Evolutionary conservation across 2,329 filamentous ascomycete genomes (phyloP).

Genomic region (Kalmusia sp.): DNA sequence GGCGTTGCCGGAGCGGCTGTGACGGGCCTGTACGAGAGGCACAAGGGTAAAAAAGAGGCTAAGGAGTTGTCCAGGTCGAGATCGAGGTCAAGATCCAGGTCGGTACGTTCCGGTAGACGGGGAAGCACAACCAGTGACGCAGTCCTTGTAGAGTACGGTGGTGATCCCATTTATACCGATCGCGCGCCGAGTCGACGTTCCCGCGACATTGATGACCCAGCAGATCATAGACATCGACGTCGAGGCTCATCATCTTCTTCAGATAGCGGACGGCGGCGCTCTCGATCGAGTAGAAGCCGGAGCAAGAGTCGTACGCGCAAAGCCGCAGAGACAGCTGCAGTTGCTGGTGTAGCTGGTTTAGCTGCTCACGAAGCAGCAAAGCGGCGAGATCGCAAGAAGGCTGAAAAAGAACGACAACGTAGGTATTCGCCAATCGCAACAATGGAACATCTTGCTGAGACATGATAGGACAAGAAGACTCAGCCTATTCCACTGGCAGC

Average conservation of each 20-base stretch:
- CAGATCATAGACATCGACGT: constrained; percentile 50
- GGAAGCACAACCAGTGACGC: constrained; percentile 55
- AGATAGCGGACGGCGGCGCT: constrained; percentile 45
- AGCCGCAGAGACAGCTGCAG: constrained; percentile 63
- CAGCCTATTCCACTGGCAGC: constrained; percentile 42
- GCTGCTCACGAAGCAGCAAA: constrained; percentile 65
- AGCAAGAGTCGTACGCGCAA: constrained; percentile 58
- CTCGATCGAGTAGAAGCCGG: constrained; percentile 44
- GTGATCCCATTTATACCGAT: constrained; percentile 66
- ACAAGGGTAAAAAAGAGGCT: constrained; percentile 65
- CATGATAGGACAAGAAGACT: constrained; percentile 41
- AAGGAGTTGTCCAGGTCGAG: constrained; percentile 54
- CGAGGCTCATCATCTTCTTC: constrained; percentile 52
- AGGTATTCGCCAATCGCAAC: constrained; percentile 37
- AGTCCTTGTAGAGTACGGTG: constrained; percentile 69
- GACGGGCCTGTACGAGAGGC: constrained; percentile 68
- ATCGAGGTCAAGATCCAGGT: constrained; percentile 54
- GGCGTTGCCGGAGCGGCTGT: constrained; percentile 67
- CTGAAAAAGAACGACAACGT: constrained; percentile 60
- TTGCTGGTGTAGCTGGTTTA: constrained; percentile 64
- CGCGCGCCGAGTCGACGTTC: constrained; percentile 50
- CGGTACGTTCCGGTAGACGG: constrained; percentile 51
- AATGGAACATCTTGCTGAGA: constrained; percentile 25
- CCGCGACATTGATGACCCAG: constrained; percentile 49
- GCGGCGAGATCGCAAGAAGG: constrained; percentile 63